phyloP scores from a whole-genome alignment of 495 filamentous ascomycete genomes.

The Lasiosphaeria ovina region DNA sequence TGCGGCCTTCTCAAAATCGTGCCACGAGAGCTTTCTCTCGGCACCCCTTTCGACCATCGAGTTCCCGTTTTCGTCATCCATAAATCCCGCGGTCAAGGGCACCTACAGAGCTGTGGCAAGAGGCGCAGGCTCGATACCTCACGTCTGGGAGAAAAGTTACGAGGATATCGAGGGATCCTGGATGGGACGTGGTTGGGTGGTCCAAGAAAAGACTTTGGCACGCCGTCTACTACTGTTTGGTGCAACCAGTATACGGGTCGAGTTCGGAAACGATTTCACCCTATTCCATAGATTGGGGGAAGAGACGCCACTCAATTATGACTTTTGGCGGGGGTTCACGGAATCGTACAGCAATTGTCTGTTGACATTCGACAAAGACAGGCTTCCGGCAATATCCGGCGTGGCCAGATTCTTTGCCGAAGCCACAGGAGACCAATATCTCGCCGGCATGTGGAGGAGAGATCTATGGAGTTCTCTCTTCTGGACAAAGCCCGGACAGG shows the following conservation, averaged over 20 bases:
- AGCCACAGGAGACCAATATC: background rate
- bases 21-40: background rate
- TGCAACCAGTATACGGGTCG: background rate
- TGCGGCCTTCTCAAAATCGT: background rate
- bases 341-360: background rate
- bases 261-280: background rate
- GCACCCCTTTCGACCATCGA: background rate
- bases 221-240: background rate
- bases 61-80: background rate
- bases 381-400: background rate
- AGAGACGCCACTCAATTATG: background rate
- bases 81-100: background rate
- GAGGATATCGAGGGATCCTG: background rate
- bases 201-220: background rate
- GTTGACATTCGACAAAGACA: background rate
- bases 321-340: background rate
- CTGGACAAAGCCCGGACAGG: background rate
- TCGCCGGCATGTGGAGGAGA: background rate
- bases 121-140: background rate
- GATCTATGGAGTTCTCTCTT: background rate
- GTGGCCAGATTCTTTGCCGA: background rate
- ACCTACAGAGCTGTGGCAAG: background rate
- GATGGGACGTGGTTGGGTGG: background rate
- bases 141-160: background rate
- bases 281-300: background rate